phyloP scores from a whole-genome alignment of 1,284 basidiomycete genomes.

The Uromyces viciae-fabae region DNA sequence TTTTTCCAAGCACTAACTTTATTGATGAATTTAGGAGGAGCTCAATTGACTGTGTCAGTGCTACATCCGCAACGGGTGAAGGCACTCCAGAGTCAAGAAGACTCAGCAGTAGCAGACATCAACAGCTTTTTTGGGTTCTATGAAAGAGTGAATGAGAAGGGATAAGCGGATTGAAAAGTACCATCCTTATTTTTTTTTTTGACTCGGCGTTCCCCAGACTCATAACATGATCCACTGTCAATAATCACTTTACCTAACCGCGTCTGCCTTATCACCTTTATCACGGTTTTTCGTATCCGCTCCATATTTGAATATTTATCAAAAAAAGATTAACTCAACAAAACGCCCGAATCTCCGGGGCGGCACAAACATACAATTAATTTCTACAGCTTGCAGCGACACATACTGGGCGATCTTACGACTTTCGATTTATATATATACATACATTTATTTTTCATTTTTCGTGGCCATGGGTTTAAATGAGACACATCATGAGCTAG shows the following conservation, averaged over 20 bases:
- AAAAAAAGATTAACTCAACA: neutral
- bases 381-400: too few species aligned
- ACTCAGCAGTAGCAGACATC: neutral
- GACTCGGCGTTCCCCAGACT: neutral
- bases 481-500: slow-evolving; percentile 17
- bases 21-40: neutral
- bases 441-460: neutral
- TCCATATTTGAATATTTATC: neutral
- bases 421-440: slow-evolving; percentile 5
- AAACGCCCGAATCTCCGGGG: slow-evolving; percentile 32
- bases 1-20: slow-evolving; percentile 1
- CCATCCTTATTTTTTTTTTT: neutral
- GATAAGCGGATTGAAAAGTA: neutral
- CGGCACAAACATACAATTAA: slow-evolving; percentile 2
- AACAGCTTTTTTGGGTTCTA: neutral
- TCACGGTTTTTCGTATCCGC: slow-evolving; percentile 25
- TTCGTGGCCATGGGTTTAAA: slow-evolving; percentile 42
- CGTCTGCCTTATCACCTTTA: neutral
- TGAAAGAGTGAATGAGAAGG: neutral
- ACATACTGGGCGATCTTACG: too few species aligned
- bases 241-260: slow-evolving; percentile 21
- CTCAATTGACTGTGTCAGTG: slow-evolving; percentile 1
- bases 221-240: neutral
- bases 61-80: neutral
- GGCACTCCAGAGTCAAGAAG: neutral